Evolutionary conservation across 192 early-diverging fungal species (phyloP).

Genomic region (Lobosporangium transversale): DNA sequence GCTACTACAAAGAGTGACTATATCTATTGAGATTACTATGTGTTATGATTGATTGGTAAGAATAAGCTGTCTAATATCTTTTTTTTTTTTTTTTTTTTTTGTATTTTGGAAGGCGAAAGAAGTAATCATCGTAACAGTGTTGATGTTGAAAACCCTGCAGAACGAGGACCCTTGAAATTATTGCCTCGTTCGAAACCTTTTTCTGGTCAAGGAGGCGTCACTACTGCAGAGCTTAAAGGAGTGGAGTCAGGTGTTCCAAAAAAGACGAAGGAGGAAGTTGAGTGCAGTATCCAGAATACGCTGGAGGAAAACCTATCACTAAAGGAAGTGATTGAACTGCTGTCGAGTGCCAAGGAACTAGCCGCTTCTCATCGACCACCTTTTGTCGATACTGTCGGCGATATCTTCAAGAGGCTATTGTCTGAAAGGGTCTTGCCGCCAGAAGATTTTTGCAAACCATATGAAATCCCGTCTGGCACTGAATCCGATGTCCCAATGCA

Average conservation of each 20-base stretch:
- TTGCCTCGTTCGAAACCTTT: conserved; percentile 39
- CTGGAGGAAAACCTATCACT: conserved; percentile 70
- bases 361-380: conserved; percentile 30
- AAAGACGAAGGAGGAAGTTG: conserved; percentile 55
- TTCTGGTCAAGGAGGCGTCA: conserved; percentile 35
- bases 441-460: conserved; percentile 59
- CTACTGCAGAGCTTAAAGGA: conserved; percentile 30
- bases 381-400: conserved; percentile 57
- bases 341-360: conserved; percentile 73
- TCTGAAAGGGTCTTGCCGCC: conserved; percentile 55
- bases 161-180: conserved; percentile 40
- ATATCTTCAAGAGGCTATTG: conserved; percentile 65
- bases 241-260: conserved; percentile 41
- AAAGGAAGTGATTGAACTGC: conserved; percentile 68
- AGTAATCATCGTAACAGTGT: conserved; percentile 36
- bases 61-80: too few species aligned
- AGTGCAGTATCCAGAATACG: conserved; percentile 58
- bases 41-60: too few species aligned
- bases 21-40: too few species aligned
- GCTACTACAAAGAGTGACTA: too few species aligned
- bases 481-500: conserved; percentile 74
- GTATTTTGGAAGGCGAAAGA: conserved; percentile 41
- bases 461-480: conserved; percentile 75
- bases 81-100: too few species aligned
- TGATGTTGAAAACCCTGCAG: conserved; percentile 49